Conservation (phyloP, 441 rosid species). For the Pelargonium citronellum region DNA sequence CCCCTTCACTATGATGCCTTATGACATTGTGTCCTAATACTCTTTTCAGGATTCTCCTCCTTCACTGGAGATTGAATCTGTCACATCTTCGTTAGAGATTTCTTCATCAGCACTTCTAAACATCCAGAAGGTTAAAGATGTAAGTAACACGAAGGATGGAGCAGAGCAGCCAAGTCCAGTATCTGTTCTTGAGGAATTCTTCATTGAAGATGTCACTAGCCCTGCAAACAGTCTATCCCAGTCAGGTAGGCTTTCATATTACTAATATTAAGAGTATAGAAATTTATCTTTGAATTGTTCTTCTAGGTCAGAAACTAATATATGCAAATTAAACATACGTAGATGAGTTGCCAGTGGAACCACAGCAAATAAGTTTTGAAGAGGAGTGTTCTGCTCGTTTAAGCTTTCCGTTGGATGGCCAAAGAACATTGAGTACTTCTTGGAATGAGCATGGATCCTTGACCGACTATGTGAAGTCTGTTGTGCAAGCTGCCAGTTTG, state of each 20-base stretch:
- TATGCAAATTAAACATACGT: conserved; percentile 21
- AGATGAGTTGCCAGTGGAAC: conserved; percentile 28
- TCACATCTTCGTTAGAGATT: conserved; percentile 20
- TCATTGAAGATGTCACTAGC: conserved; percentile 34
- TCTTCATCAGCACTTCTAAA: conserved; percentile 27
- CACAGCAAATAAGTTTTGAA: conserved; percentile 21
- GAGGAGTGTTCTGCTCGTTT: conserved; percentile 20
- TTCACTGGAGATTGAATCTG: conserved; percentile 21
- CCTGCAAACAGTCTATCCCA: conserved; percentile 24
- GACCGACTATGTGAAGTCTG: conserved; percentile 32
- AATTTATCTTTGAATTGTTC: neutral
- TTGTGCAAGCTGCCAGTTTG: conserved; percentile 40
- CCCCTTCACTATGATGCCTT: neutral
- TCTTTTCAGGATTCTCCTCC: conserved; percentile 34
- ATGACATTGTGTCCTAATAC: neutral
- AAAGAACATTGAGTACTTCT: conserved; percentile 15
- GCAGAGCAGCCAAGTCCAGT: conserved; percentile 68
- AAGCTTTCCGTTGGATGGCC: conserved; percentile 16
- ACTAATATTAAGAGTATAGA: neutral
- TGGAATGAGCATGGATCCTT: conserved; percentile 28
- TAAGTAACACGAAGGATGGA: conserved; percentile 23
- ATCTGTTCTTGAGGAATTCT: conserved; percentile 53
- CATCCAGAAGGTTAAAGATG: conserved; percentile 21
- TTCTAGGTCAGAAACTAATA: neutral
- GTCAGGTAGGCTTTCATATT: conserved; percentile 36